Percentiles rank a stretch among this genome's conserved stretches.
These are phyloP conservation scores for Omphalea diandra DNA, from an alignment of 441 rosid species.

Conservation along the genomic window DNA sequence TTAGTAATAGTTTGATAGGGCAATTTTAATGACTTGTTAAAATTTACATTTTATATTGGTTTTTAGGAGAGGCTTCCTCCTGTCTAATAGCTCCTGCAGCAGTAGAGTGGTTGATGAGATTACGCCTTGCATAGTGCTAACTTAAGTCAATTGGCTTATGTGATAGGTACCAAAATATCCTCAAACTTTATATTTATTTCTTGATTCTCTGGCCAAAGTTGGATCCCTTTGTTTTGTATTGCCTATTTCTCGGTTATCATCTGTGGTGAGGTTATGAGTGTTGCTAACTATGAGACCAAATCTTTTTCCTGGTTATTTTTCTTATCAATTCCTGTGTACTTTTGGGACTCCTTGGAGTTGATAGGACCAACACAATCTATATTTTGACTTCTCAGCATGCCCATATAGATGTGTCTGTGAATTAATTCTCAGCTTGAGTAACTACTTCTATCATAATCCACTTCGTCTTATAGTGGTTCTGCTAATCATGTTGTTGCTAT, in stretches of 20 bases:
- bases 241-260: slow-evolving; percentile 3
- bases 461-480: neutral
- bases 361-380: slow-evolving; percentile 18
- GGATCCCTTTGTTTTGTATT: slow-evolving; percentile 12
- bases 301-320: slow-evolving; percentile 2
- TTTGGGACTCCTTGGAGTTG: slow-evolving; percentile 19
- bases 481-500: neutral
- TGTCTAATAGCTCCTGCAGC: neutral
- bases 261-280: slow-evolving; percentile 1
- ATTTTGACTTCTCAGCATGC: neutral
- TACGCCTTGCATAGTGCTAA: slow-evolving; percentile 3
- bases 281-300: neutral
- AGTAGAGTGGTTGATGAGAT: slow-evolving; percentile 10
- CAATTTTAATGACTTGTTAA: slow-evolving; percentile 7
- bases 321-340: slow-evolving; percentile 11
- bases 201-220: slow-evolving; percentile 1
- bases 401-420: slow-evolving; percentile 14
- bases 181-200: neutral
- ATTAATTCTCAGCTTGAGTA: slow-evolving; percentile 9
- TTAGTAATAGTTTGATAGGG: slow-evolving; percentile 2
- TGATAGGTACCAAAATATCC: neutral
- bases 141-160: neutral
- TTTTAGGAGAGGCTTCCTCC: slow-evolving; percentile 15
- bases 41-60: slow-evolving; percentile 9
- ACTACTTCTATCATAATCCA: slow-evolving; percentile 2